Base-by-base conservation (phyloP, 2,329 filamentous ascomycete species). In the Zymoseptoria tritici region DNA sequence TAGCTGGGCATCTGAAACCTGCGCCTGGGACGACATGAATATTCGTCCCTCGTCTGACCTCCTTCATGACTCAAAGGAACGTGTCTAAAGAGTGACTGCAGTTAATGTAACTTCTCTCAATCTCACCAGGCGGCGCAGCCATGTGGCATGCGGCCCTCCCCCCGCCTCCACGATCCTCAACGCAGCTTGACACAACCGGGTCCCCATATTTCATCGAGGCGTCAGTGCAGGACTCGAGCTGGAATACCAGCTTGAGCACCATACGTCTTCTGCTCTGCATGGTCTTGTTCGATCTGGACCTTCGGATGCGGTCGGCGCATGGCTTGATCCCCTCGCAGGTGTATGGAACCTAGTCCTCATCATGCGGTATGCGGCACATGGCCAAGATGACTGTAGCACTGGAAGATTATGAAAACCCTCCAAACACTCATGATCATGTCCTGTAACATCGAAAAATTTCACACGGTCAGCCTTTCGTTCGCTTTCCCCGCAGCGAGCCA, bases 351-450 rank as follows among this genome's bases (percentile, higher is more conserved):
- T 52, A 19, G 50, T 19, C 20, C 20, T 52, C 20, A 52, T 52
- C 50, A 19, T 21, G 19, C 20, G 50, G 19, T 49, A 46, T 55
- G 55, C 58, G 57, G 52, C 51, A 21, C 22, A 26, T 52, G 58
- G 58, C 58, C 52, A 53, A 57, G 31, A 50, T 16, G 22, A 22
- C 22, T 59, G 56, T 54, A 60, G 58, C 57, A 52, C 16, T 42
- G 16, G 49, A 36, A 53, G 52, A 13, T 22, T 9, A 53, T 53
- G 22, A 16, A 19, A 29, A 22, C 52, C 52, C 22, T 53, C 22
- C 22, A n/a, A 53, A 19, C 11, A 19, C 26, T 46, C 20, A 54
- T 62, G 62, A 64, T 68, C 68, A 72, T 57, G 68, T 70, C 69
- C 70, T 72, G 65, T 62, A 58, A 65, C 58, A 58, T 59, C 58